phyloP scores from a whole-genome alignment of 164 flowering plant genomes.

The Vitis riparia region DNA sequence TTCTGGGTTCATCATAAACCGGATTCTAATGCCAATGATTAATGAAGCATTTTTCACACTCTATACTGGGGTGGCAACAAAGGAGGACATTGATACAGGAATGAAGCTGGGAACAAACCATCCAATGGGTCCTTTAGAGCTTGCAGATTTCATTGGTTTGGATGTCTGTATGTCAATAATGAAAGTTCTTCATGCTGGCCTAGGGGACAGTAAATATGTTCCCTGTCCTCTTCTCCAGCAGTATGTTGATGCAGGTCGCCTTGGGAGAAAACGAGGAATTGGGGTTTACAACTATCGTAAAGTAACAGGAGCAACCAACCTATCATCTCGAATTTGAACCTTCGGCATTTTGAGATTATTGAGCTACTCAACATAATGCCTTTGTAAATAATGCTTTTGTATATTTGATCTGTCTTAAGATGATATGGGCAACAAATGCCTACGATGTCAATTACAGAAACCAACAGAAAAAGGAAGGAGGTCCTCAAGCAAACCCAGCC shows the following conservation, averaged over 20 bases:
- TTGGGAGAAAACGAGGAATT: constrained; percentile 76
- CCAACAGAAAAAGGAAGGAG: no score
- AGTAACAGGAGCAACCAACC: constrained; percentile 21
- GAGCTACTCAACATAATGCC: neutral
- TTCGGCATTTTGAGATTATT: neutral
- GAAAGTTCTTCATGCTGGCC: constrained; percentile 86
- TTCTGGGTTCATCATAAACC: constrained; percentile 87
- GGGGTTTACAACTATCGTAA: constrained; percentile 79
- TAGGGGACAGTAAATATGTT: constrained; percentile 75
- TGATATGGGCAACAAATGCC: no score
- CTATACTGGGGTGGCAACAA: constrained; percentile 89
- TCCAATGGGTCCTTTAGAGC: constrained; percentile 96
- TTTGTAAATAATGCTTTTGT: no score
- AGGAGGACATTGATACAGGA: constrained; percentile 89
- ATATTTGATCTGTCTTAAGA: no score
- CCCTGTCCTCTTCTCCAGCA: constrained; percentile 97
- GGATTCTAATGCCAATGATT: constrained; percentile 95
- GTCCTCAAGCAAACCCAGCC: no score
- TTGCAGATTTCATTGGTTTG: constrained; percentile 93
- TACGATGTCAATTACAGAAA: no score
- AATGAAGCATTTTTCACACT: constrained; percentile 89
- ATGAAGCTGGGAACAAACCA: constrained; percentile 98
- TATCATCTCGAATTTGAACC: constrained; percentile 41
- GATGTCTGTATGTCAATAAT: constrained; percentile 85
- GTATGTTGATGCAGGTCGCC: constrained; percentile 92